phyloP scores from a whole-genome alignment of 495 filamentous ascomycete genomes.

The Neurospora sp. region DNA sequence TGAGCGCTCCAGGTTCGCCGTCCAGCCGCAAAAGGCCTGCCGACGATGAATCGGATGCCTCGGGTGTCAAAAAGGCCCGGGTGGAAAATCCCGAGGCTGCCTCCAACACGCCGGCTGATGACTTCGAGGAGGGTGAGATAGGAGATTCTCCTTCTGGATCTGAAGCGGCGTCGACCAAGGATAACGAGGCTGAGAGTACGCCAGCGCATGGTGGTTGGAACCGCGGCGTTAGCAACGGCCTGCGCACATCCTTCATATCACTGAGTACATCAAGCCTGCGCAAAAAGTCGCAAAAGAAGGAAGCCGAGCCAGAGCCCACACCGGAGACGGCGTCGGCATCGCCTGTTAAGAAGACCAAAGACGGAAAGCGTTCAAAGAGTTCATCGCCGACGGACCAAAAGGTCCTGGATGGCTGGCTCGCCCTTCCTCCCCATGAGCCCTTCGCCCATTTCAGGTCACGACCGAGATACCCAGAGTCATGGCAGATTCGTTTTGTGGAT shows the following conservation, averaged over 20 bases:
- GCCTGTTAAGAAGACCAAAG: neutral
- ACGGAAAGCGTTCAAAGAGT: neutral
- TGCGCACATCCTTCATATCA: slow-evolving; percentile 19
- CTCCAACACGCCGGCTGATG: slow-evolving; percentile 1
- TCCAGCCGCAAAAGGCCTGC: neutral
- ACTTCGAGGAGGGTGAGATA: slow-evolving; percentile 27
- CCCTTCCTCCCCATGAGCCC: slow-evolving; percentile 2
- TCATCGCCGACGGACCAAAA: neutral
- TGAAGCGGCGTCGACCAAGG: neutral
- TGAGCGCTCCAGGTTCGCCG: neutral
- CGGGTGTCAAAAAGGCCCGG: neutral
- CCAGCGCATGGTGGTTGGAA: slow-evolving; percentile 26
- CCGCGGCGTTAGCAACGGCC: slow-evolving; percentile 20
- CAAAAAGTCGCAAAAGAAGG: slow-evolving; percentile 1
- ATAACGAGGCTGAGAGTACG: neutral
- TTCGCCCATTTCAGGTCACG: neutral
- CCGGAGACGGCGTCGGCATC: neutral
- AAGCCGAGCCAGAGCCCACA: neutral
- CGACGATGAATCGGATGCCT: neutral
- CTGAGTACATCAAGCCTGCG: slow-evolving; percentile 1
- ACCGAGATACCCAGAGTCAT: neutral
- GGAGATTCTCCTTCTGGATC: slow-evolving; percentile 16
- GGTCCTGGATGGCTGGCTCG: slow-evolving; percentile 1
- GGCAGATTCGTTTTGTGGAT: slow-evolving; percentile 7
- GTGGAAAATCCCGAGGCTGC: slow-evolving; percentile 2